Evolutionary conservation across 2,329 filamentous ascomycete genomes (phyloP), one percentile per base, ranked within the genome.

Genomic region (Ambrosiella cleistominuta): DNA sequence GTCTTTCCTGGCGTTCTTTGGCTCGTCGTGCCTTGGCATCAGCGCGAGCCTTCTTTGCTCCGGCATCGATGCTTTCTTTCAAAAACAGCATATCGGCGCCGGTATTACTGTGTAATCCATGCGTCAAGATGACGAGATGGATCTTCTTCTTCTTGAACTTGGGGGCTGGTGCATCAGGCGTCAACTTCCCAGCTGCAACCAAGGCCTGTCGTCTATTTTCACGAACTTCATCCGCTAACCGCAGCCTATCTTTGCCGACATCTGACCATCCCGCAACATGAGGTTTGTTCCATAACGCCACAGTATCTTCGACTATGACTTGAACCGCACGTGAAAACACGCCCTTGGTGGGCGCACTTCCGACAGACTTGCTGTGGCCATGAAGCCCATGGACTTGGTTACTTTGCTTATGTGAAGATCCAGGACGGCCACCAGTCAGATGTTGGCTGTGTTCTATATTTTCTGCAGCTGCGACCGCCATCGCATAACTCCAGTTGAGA

Each of bases 1-100:
- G 56, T 12, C 52, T 50, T 13, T 69, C 65, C 66, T 71, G 66
- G 66, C 72, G 69, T 65, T 78, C 72, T 64, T 70, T 74, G 58
- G 73, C 74, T 64, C 75, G 79, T 60, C 85, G 76, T 54, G 73
- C 75, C 67, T 77, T 83, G 42, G 82, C 80, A 68, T 87, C 83
- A 54, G 81, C 72, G 64, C 83, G 83, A 36, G 87, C 85, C 66
- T 91, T 82, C 64, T 75, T 83, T 3, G 84, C 85, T 2, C 87
- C 83, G 36, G 82, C 81, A 71, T 98, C 93, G 62, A 98, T 97
- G 69, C 88, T 95, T 70, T 98, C 93, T 67, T 98, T 98, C 68
- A 98, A 72, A 67, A 87, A 98, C 17, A 98, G 75, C 93, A 98
- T 95, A 68, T 98, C 93, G 19, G 89, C 86, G 4, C 93, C 88